Evolutionary conservation across 2,329 filamentous ascomycete genomes (phyloP).

Genomic region (Fusarium sp.): DNA sequence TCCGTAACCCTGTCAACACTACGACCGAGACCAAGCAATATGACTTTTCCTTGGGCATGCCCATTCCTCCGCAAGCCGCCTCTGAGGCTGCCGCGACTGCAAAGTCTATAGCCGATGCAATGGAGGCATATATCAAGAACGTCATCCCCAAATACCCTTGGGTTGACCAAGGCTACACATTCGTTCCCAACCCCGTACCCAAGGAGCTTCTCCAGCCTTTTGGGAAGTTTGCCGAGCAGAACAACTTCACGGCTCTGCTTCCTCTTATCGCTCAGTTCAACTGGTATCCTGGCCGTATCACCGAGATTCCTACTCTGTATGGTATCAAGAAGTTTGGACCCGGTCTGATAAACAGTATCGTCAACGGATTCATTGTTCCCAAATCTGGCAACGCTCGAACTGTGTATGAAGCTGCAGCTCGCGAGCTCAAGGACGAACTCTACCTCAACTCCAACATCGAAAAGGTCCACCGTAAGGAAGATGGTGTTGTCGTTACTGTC

Average conservation of each 20-base stretch:
- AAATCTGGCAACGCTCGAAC: slow-evolving; percentile 19
- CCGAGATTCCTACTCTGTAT: slow-evolving; percentile 29
- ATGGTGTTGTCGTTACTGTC: slow-evolving; percentile 4
- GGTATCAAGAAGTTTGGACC: slow-evolving; percentile 37
- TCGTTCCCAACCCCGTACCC: slow-evolving; percentile 27
- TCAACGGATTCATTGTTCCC: slow-evolving; percentile 13
- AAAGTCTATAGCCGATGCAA: slow-evolving; percentile 6
- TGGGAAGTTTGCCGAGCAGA: slow-evolving; percentile 24
- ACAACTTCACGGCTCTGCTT: slow-evolving; percentile 27
- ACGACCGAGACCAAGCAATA: not conserved
- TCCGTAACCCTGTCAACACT: not conserved
- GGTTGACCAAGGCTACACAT: slow-evolving; percentile 34
- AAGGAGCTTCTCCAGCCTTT: slow-evolving; percentile 34
- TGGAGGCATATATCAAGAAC: slow-evolving; percentile 12
- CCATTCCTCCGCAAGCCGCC: slow-evolving; percentile 17
- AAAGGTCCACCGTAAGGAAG: not conserved
- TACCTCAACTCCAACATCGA: slow-evolving; percentile 25
- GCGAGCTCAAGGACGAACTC: not conserved
- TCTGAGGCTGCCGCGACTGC: not conserved
- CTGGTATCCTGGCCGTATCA: slow-evolving; percentile 36
- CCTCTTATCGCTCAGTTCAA: slow-evolving; percentile 28
- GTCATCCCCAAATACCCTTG: slow-evolving; percentile 35
- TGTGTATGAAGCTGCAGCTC: slow-evolving; percentile 25
- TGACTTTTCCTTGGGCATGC: slow-evolving; percentile 33
- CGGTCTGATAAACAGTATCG: slow-evolving; percentile 16